Evolutionary conservation across 2,329 filamentous ascomycete species (phyloP), one percentile per base, ranked within the genome.

Genomic region (Phaeomoniella chlamydospora): DNA sequence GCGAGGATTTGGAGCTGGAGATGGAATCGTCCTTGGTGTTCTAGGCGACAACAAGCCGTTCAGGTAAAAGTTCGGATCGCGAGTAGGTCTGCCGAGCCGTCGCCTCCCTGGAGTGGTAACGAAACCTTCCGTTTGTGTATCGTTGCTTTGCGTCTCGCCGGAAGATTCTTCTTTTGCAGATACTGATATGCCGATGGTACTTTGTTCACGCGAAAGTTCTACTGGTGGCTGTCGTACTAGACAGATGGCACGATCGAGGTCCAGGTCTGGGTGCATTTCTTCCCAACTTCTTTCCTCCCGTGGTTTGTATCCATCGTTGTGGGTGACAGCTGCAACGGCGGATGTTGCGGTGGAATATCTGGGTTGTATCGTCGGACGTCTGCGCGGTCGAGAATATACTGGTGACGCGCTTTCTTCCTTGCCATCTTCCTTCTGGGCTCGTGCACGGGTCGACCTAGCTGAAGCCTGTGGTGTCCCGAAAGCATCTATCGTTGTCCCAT

Each of bases 231-330:
- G 22, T n/a, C n/a, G 22, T 6, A 26, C 22, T n/a, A 26, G 22
- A 26, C 22, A 26, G n/a, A 26, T 26, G 22, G 22, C 22, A n/a
- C 22, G 22, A 26, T 94, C 85, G 34, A 94, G 86, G 60, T 96
- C 87, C 36, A 98, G 72, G 49, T 94, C 84, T 0, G 85, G 86
- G 57, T 98, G 90, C 45, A 96, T 96, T 55, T 98, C 90, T 51
- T 94, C 87, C 86, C 88, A 98, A 36, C 85, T 84, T 43, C 88
- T 77, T 62, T 98, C 90, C 60, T 98, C 90, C 51, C 90, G 73
- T 18, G 90, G 90, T 56, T 98, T 98, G 61, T 96, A 96, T 35
- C 88, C 87, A 63, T 96, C 90, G 49, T 77, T 87, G 53, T 94
- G 86, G 46, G 85, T 83, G 40, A 90, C 80, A 3, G 82, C 80